Conservation (phyloP, 2,329 filamentous ascomycete genomes). For the Magnaporthiopsis rhizophila region DNA sequence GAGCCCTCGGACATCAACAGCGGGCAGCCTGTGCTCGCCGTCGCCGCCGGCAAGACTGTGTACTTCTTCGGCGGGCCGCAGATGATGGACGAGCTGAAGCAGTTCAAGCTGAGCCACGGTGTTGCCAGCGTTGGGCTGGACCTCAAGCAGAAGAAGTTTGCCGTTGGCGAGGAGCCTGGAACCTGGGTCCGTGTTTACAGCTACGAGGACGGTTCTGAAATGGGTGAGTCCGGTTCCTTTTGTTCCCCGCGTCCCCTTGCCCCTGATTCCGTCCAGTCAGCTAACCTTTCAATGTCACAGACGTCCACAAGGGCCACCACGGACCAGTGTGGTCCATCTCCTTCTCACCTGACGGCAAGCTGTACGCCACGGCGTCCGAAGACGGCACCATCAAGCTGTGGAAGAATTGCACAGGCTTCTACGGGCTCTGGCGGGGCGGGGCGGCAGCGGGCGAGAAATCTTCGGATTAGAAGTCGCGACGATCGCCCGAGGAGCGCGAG, state of each 20-base stretch:
- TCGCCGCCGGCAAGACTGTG: conserved; percentile 87
- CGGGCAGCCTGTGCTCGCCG: conserved; percentile 67
- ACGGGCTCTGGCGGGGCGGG: conserved; percentile 55
- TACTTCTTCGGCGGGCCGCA: conserved; percentile 80
- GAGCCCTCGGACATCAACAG: conserved; percentile 55
- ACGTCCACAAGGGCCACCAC: conserved; percentile 94
- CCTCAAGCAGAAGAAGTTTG: conserved; percentile 68
- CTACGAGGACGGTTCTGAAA: conserved; percentile 73
- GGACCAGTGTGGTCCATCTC: conserved; percentile 94
- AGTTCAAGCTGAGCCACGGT: conserved; percentile 70
- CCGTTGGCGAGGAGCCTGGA: conserved; percentile 84
- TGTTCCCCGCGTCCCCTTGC: not conserved
- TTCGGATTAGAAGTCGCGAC: conserved; percentile 28
- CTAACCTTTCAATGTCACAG: conserved; percentile 30
- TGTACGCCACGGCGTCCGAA: conserved; percentile 94
- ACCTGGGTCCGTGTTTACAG: conserved; percentile 96
- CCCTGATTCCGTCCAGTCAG: not conserved
- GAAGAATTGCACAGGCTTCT: conserved; percentile 61
- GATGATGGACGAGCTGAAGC: conserved; percentile 68
- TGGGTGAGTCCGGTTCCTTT: conserved; percentile 43
- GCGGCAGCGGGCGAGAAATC: conserved; percentile 20
- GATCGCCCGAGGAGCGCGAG: conserved; percentile 8
- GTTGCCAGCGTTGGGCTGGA: conserved; percentile 89
- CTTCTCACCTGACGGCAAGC: conserved; percentile 89
- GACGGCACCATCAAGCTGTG: conserved; percentile 95